Conservation (phyloP, 1,284 basidiomycete species). For the Pyrrhoderma noxium region DNA sequence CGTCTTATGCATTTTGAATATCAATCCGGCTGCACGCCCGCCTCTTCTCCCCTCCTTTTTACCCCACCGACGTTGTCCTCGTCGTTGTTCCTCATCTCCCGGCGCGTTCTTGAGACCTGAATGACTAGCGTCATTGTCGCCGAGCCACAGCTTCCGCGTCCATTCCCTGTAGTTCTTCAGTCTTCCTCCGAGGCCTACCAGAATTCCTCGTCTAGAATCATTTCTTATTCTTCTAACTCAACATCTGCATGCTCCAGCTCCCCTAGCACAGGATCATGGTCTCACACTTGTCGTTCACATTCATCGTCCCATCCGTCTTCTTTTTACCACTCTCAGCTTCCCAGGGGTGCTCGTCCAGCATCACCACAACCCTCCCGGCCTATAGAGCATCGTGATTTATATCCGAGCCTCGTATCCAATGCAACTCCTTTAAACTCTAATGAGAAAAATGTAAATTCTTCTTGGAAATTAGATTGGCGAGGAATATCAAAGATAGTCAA, state of each 20-base stretch:
- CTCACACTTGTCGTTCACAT: constrained; percentile 4
- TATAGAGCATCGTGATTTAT: background rate
- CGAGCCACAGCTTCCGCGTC: background rate
- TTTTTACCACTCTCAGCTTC: constrained; percentile 8
- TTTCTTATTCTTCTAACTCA: constrained; percentile 13
- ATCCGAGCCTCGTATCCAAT: background rate
- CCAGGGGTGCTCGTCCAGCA: constrained; percentile 16
- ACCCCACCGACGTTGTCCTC: constrained; percentile 2
- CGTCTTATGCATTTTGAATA: too few species aligned
- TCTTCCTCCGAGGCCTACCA: background rate
- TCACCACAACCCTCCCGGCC: constrained; percentile 9
- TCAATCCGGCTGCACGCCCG: too few species aligned
- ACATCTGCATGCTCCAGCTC: background rate
- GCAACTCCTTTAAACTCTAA: background rate
- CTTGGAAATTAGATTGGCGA: constrained; percentile 19
- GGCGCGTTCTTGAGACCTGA: background rate
- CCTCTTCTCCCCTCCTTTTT: background rate
- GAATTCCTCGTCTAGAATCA: background rate
- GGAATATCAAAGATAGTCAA: constrained; percentile 16
- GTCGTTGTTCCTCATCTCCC: background rate
- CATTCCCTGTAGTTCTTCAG: constrained; percentile 14
- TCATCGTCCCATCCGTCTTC: constrained; percentile 13
- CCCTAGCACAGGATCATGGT: constrained; percentile 14
- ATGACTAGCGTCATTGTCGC: constrained; percentile 8
- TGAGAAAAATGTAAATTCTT: background rate